Evolutionary conservation across 2,329 filamentous ascomycete genomes (phyloP).

Genomic region (Davidsoniella eucalypti): DNA sequence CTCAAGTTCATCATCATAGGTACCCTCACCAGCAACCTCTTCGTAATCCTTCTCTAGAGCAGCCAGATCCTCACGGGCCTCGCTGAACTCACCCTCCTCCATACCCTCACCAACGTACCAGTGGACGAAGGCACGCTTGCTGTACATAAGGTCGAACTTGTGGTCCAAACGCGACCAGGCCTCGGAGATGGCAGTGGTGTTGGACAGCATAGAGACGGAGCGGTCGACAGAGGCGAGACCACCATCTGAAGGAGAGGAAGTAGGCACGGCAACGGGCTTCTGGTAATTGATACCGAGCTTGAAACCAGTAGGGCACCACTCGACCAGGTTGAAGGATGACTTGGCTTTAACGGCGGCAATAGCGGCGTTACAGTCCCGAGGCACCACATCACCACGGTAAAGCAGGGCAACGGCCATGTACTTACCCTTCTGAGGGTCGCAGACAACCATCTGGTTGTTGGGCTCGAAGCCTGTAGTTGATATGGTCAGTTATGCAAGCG

Average conservation of each 20-base stretch:
- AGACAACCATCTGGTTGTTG: slow-evolving; percentile 67
- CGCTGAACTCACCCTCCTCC: slow-evolving; percentile 82
- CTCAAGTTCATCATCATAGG: slow-evolving; percentile 45
- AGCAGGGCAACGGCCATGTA: slow-evolving; percentile 61
- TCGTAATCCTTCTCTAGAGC: slow-evolving; percentile 78
- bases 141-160: slow-evolving; percentile 68
- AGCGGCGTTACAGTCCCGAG: slow-evolving; percentile 51
- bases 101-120: slow-evolving; percentile 81
- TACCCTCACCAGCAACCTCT: slow-evolving; percentile 63
- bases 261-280: slow-evolving; percentile 44
- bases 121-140: slow-evolving; percentile 60
- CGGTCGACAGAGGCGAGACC: slow-evolving; percentile 46
- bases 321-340: slow-evolving; percentile 55
- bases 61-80: slow-evolving; percentile 72
- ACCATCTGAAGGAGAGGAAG: slow-evolving; percentile 33
- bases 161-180: slow-evolving; percentile 56
- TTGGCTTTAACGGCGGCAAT: slow-evolving; percentile 54
- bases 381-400: slow-evolving; percentile 56
- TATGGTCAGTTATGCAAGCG: not conserved
- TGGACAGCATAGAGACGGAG: slow-evolving; percentile 55
- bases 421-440: slow-evolving; percentile 57
- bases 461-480: slow-evolving; percentile 48
- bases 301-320: slow-evolving; percentile 63
- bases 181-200: slow-evolving; percentile 59
- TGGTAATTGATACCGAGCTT: slow-evolving; percentile 64